Conservation (phyloP, 2,329 filamentous ascomycete genomes). For the Rhexocercosporidium sp. region DNA sequence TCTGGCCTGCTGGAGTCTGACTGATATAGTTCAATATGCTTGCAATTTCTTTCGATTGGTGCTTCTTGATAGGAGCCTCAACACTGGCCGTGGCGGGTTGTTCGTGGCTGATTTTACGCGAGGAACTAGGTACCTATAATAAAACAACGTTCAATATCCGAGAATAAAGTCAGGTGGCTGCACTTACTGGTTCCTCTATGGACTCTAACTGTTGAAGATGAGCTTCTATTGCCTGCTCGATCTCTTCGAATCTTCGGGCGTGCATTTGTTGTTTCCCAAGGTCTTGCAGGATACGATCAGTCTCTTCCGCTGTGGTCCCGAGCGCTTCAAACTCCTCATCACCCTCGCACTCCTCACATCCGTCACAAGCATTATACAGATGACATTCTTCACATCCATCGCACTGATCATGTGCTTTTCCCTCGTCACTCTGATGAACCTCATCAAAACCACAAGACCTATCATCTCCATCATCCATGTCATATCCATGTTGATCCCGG, state of each 20-base stretch:
- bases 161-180: constrained; percentile 14
- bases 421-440: neutral
- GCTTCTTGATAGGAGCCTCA: constrained; percentile 16
- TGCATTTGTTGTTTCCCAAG: neutral
- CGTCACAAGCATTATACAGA: neutral
- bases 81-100: neutral
- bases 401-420: constrained; percentile 1
- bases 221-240: constrained; percentile 8
- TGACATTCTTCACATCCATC: constrained; percentile 6
- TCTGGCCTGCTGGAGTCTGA: constrained; percentile 51
- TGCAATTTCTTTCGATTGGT: constrained; percentile 19
- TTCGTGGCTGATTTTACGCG: neutral
- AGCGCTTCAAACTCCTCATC: constrained; percentile 12
- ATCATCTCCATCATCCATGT: constrained; percentile 8
- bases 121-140: constrained; percentile 10
- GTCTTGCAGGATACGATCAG: neutral
- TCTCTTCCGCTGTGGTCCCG: neutral
- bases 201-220: constrained; percentile 5
- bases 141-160: constrained; percentile 12
- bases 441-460: neutral
- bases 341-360: constrained; percentile 5
- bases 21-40: constrained; percentile 20
- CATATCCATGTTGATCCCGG: neutral
- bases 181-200: constrained; percentile 19
- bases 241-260: neutral